phyloP scores from a whole-genome alignment of 805 yeast species.

The Pichia sporocuriosa region DNA sequence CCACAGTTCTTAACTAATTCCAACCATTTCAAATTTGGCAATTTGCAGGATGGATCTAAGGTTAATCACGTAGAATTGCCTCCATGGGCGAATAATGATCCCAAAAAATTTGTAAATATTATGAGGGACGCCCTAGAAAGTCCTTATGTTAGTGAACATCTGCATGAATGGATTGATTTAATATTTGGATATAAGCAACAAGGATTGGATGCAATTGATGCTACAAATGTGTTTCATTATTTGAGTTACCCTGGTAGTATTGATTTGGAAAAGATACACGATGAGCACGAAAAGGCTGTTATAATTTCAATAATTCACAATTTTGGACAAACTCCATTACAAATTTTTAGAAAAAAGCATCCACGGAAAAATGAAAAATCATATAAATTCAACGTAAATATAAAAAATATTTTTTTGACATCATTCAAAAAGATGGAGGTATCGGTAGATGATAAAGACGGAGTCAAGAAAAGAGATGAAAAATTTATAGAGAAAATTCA shows the following conservation, averaged over 20 bases:
- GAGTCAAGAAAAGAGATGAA: background rate
- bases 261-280: constrained; percentile 64
- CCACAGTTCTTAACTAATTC: constrained; percentile 71
- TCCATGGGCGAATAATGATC: constrained; percentile 78
- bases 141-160: constrained; percentile 65
- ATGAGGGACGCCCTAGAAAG: constrained; percentile 82
- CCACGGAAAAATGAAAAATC: constrained; percentile 40
- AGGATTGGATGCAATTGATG: constrained; percentile 59
- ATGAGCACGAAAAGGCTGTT: constrained; percentile 68
- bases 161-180: constrained; percentile 82
- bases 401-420: constrained; percentile 13
- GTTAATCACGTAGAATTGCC: constrained; percentile 67
- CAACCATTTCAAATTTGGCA: constrained; percentile 65
- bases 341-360: constrained; percentile 65
- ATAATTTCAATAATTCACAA: constrained; percentile 81
- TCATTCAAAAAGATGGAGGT: background rate
- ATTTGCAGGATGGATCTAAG: constrained; percentile 49
- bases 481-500: background rate
- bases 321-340: constrained; percentile 85
- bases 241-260: constrained; percentile 81
- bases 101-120: constrained; percentile 62
- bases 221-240: constrained; percentile 76
- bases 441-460: background rate
- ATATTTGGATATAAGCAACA: constrained; percentile 76
- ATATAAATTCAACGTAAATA: background rate